Conservation (phyloP, 2,329 filamentous ascomycete species). For the Cytospora paraplurivora region DNA sequence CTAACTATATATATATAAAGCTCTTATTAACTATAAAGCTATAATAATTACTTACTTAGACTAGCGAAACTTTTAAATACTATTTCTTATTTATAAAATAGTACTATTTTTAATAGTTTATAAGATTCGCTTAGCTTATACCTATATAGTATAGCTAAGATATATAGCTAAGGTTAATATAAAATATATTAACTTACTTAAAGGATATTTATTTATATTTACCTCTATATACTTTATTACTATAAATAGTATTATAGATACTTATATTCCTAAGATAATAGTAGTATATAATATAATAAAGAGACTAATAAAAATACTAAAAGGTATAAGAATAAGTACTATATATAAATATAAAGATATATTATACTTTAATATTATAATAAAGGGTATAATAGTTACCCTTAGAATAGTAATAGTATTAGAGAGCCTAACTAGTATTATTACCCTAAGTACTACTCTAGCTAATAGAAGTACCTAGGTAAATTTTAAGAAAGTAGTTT, state of each 20-base stretch:
- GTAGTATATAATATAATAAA: not conserved
- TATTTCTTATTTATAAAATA: not conserved
- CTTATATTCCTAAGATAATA: not conserved
- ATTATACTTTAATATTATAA: not conserved
- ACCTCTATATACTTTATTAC: not conserved
- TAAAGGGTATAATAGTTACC: not conserved
- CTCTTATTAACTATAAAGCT: not conserved
- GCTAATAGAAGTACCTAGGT: not conserved
- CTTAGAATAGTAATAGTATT: too few species aligned
- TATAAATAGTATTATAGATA: conserved; percentile 1
- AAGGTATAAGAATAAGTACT: not conserved
- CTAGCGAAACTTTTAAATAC: not conserved
- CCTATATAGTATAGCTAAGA: too few species aligned
- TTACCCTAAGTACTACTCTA: not conserved
- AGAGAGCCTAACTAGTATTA: not conserved
- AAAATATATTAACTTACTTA: not conserved
- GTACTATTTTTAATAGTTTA: not conserved
- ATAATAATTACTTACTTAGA: too few species aligned
- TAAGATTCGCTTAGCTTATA: too few species aligned
- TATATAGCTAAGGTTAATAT: not conserved
- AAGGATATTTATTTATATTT: conserved; percentile 8
- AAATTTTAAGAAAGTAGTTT: not conserved
- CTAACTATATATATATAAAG: not conserved
- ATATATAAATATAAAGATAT: conserved; percentile 4
- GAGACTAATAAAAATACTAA: not conserved